Percentiles rank a stretch among this genome's conserved stretches.
phyloP scores from a whole-genome alignment of 352 stramenopile genomes.

The Pythium aristosporum region DNA sequence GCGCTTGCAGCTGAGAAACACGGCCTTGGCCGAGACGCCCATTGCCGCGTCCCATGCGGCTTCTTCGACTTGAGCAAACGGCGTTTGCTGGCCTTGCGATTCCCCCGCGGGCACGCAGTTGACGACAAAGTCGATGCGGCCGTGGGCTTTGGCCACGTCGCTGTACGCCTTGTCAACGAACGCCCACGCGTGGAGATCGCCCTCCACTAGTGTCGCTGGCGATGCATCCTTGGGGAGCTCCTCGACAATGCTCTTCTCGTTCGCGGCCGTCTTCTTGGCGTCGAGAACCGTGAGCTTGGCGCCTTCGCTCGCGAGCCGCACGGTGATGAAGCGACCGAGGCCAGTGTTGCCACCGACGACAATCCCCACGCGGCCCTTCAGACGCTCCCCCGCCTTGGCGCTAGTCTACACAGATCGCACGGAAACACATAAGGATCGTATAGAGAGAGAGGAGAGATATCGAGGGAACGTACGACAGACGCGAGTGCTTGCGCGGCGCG shows the following conservation, averaged over 20 bases:
- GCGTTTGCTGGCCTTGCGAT: constrained; percentile 32
- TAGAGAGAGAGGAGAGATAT: neutral
- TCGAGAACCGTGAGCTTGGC: constrained; percentile 55
- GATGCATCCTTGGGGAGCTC: constrained; percentile 36
- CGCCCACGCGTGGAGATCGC: constrained; percentile 47
- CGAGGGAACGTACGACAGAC: constrained; percentile 44
- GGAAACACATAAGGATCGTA: neutral
- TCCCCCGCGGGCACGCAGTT: constrained; percentile 52
- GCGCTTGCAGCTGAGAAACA: constrained; percentile 72
- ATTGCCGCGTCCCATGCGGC: constrained; percentile 57
- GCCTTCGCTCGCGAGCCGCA: constrained; percentile 63
- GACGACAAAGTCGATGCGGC: constrained; percentile 72
- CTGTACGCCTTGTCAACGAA: constrained; percentile 53
- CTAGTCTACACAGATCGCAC: constrained; percentile 39
- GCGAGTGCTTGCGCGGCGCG: constrained; percentile 50
- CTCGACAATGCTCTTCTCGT: constrained; percentile 38
- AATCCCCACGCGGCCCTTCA: constrained; percentile 58
- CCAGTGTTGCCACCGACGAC: constrained; percentile 60
- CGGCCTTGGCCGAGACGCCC: constrained; percentile 57
- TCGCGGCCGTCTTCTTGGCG: constrained; percentile 23
- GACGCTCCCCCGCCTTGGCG: constrained; percentile 48
- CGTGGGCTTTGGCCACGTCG: constrained; percentile 41
- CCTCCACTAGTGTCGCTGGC: constrained; percentile 39
- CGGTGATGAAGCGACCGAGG: constrained; percentile 57
- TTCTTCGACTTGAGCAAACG: constrained; percentile 43